Base-by-base conservation (phyloP, 768 basidiomycete species). In the Leucosporidium creatinivorum region DNA sequence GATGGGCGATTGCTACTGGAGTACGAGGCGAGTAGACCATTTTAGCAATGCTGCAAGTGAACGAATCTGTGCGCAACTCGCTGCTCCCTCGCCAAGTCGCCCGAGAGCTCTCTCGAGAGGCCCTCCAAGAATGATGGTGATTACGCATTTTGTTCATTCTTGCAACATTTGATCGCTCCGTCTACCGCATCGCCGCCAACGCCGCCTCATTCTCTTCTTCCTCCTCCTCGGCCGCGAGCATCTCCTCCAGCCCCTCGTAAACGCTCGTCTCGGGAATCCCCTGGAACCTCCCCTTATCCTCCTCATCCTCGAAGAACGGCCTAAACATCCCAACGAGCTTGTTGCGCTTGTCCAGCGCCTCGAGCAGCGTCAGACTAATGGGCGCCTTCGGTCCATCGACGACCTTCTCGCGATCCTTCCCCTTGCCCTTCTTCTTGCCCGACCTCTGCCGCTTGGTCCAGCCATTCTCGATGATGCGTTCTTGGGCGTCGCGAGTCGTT, bases 291-390 rank as follows among this genome's bases (percentile, higher is more conserved):
- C 91, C 68, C 26, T 48, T 25, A 4, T 54, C 77, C 77, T 79
- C 89, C 86, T 82, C 87, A 87, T 79, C 84, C 36, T 88, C 86
- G 74, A 97, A 91, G 66, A 88, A 82, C 9, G 79, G 79, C 13
- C 89, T 91, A 8, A 97, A 84, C 48, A 79, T 81, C 59, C 88
- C 84, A 26, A 91, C 87, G 86, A 91, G 93, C 72, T 86, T 81
- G 72, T 85, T 80, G 49, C 94, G 81, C 68, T 87, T 88, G 72
- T 85, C 84, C 21, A 97, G 85, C 33, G 92, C 82, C 66, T 86
- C 83, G 72, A 81, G 81, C 65, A 94, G 78, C 74, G 86, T 84
- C 30, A 89, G 86, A 39, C 84, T 83, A 30, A 91, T 83, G 33
- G 83, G 80, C 31, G 90, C 77, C 67, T 77, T 76, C 73, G 85